These are phyloP conservation scores for Ilyonectria destructans DNA, from an alignment of 2,329 filamentous ascomycete species.

Conservation along the genomic window DNA sequence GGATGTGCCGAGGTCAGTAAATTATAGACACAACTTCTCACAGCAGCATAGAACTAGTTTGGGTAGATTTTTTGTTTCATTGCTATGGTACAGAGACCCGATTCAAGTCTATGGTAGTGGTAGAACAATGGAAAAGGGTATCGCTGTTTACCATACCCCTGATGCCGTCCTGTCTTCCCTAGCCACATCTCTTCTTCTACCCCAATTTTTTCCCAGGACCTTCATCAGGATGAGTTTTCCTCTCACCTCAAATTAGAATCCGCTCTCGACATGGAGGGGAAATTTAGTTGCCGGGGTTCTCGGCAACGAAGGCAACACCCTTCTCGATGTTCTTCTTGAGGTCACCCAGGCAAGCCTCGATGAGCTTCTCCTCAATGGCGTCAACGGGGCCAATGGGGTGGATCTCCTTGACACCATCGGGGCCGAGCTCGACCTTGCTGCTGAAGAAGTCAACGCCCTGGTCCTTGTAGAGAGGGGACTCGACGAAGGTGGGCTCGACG, in stretches of 20 bases:
- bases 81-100: constrained; percentile 57
- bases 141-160: constrained; percentile 39
- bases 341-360: constrained; percentile 88
- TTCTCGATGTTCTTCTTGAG: constrained; percentile 97
- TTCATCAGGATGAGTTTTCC: constrained; percentile 16
- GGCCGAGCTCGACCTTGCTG: constrained; percentile 94
- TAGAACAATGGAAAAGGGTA: constrained; percentile 48
- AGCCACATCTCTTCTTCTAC: constrained; percentile 30
- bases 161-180: constrained; percentile 26
- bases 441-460: constrained; percentile 98
- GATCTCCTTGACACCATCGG: constrained; percentile 96
- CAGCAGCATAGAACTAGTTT: constrained; percentile 33
- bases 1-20: no score
- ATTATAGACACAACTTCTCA: constrained; percentile 3
- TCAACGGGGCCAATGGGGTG: constrained; percentile 88
- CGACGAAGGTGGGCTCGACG: constrained; percentile 95
- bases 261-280: constrained; percentile 7
- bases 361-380: constrained; percentile 88
- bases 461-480: constrained; percentile 98
- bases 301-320: constrained; percentile 77
- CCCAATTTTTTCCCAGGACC: constrained; percentile 20
- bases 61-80: constrained; percentile 46
- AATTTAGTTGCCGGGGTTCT: constrained; percentile 74
- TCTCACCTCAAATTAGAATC: constrained; percentile 5
- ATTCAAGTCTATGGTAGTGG: constrained; percentile 54